These are phyloP conservation scores for Apophysomyces trapeziformis DNA, from an alignment of 371 early-diverging fungal species.

Conservation along the genomic window DNA sequence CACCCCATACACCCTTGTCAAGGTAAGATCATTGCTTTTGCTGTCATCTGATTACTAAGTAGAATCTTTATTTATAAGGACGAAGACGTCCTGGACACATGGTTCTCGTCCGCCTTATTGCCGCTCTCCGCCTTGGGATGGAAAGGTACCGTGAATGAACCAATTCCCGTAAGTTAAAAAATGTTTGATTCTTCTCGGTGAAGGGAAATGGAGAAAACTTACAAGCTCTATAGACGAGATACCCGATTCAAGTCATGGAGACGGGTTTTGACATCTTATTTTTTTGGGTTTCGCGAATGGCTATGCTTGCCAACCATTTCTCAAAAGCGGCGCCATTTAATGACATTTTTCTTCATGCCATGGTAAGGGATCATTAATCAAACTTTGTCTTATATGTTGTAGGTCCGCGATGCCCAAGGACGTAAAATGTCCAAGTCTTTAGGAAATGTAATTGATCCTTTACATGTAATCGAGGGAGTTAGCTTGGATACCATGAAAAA, in stretches of 20 bases:
- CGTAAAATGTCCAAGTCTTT: constrained; percentile 98
- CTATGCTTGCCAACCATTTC: constrained; percentile 95
- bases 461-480: constrained; percentile 94
- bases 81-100: constrained; percentile 99
- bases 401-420: constrained; percentile 95
- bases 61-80: constrained; percentile 72
- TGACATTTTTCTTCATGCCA: constrained; percentile 77
- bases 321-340: constrained; percentile 88
- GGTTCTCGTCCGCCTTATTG: constrained; percentile 99
- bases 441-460: constrained; percentile 98
- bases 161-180: constrained; percentile 36
- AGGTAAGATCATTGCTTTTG: constrained; percentile 24
- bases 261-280: constrained; percentile 99
- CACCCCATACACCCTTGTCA: constrained; percentile 34
- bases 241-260: constrained; percentile 93
- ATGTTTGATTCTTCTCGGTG: too few relatives aligned
- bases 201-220: too few relatives aligned
- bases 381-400: neutral
- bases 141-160: constrained; percentile 46
- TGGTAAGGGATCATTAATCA: constrained; percentile 52
- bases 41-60: neutral
- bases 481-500: constrained; percentile 69
- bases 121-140: constrained; percentile 90
- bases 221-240: constrained; percentile 46
- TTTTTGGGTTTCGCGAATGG: constrained; percentile 99